A percentile compares a stretch with the other conserved stretches of the same genome.
These are phyloP conservation scores for Mycena rebaudengoi DNA, from an alignment of 768 basidiomycete genomes.

Conservation along the genomic window DNA sequence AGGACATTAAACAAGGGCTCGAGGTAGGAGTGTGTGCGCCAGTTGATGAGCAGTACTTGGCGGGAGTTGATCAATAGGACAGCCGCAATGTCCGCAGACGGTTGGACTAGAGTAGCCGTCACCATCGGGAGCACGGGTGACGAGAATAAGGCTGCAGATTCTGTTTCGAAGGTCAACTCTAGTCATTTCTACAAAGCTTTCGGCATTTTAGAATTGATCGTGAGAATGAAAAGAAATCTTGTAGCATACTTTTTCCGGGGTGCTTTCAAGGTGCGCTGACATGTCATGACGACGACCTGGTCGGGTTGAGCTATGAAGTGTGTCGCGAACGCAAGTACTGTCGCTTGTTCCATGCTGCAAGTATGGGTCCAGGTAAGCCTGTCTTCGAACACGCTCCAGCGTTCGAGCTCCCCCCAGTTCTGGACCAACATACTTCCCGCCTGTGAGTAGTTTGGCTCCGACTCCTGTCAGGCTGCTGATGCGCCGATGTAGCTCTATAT, in stretches of 20 bases:
- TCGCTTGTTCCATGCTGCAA: neutral
- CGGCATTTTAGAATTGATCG: neutral
- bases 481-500: neutral
- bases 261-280: neutral
- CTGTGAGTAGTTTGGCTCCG: neutral
- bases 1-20: neutral
- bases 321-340: neutral
- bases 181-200: neutral
- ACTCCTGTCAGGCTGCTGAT: neutral
- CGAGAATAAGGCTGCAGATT: neutral
- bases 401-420: neutral
- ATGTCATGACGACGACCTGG: neutral
- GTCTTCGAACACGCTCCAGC: constrained; percentile 12
- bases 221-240: neutral
- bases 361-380: constrained; percentile 3
- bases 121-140: too few relatives aligned
- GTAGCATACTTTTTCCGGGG: neutral
- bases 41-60: neutral
- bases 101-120: too few relatives aligned
- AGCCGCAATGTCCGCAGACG: neutral
- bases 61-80: neutral
- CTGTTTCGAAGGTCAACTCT: neutral
- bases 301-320: neutral
- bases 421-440: constrained; percentile 7
- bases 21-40: neutral